Evolutionary conservation across 129 eudicot species (phyloP), one percentile per base, ranked within the genome.

Genomic region (Pittosporum tobira): DNA sequence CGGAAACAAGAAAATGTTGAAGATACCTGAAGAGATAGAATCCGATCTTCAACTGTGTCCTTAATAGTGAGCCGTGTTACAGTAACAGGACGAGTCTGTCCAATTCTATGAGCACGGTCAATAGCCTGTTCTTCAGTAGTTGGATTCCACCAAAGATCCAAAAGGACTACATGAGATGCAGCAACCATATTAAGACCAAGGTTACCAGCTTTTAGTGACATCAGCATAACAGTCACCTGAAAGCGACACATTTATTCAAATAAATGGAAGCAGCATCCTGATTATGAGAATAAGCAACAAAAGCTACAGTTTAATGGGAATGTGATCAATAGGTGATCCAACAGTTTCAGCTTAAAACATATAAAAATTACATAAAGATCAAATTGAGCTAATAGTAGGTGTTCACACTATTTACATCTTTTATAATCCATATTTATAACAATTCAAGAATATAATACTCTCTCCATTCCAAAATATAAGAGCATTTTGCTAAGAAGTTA

Each of bases 71-170:
- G 59, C 73, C 96, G 87, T 37, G 72, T 77, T 61, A 93, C 99
- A 22, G 91, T 69, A 69, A 93, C 99, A 1, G 99, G 94, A 16
- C 96, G 96, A 29, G 88, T 93, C 77, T 93, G 99, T 22, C 99
- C 99, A 25, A 93, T 93, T 64, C 99, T 74, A 67, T 93, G 99
- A 5, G 99, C 87, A 66, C 99, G 70, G 56, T 93, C 99, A 57
- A 93, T 82, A 21, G 99, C 99, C 69, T 93, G 99, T 65, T 93
- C 99, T 74, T 93, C 99, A 8, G 99, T 93, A 13, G 99, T 93
- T 11, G 99, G 99, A 72, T 93, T 93, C 99, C 99, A 93, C 96
- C 99, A 93, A 10, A 84, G 82, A 66, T 93, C 99, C 81, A 93
- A 71, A 49, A 93, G 91, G 58, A 93, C 63, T 26, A 93, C 99